Conservation (phyloP, 2,329 filamentous ascomycete genomes). For the Septoria petroselini region DNA sequence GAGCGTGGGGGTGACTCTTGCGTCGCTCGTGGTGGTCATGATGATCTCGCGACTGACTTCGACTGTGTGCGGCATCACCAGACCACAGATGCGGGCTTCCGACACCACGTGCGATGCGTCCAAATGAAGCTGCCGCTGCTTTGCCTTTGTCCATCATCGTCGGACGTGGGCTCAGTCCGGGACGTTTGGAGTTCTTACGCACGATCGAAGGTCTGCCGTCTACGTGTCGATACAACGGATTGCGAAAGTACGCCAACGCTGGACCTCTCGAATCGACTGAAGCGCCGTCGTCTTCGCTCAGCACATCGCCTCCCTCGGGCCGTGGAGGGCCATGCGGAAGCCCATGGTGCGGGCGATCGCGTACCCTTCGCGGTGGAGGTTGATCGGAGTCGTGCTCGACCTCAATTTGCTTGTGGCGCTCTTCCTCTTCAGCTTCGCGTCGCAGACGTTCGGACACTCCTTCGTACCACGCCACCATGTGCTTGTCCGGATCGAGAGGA, state of each 20-base stretch:
- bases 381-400: conserved; percentile 27
- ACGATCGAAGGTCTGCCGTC: conserved; percentile 45
- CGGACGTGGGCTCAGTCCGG: conserved; percentile 34
- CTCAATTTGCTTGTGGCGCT: conserved; percentile 28
- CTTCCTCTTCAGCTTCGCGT: conserved; percentile 55
- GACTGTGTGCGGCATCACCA: conserved; percentile 26
- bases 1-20: conserved; percentile 27
- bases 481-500: conserved; percentile 68
- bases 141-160: conserved; percentile 38
- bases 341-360: conserved; percentile 18
- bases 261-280: conserved; percentile 46
- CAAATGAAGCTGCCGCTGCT: conserved; percentile 37
- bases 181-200: conserved; percentile 38
- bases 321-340: conserved; percentile 19
- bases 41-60: conserved; percentile 31
- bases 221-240: conserved; percentile 49
- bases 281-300: conserved; percentile 37
- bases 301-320: conserved; percentile 26
- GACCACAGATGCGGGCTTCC: conserved; percentile 40
- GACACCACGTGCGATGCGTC: conserved; percentile 38
- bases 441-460: conserved; percentile 68
- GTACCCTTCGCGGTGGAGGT: conserved; percentile 26
- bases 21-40: conserved; percentile 26
- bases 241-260: conserved; percentile 49
- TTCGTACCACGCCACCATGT: conserved; percentile 85